Conservation (phyloP, 805 yeast genomes). For the Hanseniaspora singularis region DNA sequence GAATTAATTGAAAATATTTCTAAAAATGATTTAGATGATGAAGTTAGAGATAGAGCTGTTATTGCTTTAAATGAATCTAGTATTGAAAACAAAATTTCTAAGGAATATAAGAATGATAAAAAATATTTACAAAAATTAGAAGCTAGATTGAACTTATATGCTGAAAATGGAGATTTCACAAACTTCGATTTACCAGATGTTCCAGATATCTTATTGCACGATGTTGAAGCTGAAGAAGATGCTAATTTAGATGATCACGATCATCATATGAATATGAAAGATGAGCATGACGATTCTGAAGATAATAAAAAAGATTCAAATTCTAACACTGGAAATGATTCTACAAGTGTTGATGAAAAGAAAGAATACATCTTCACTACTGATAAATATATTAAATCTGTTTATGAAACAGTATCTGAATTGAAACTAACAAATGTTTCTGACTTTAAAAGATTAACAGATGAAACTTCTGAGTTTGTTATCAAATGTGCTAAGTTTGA, state of each 20-base stretch:
- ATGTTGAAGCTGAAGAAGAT: not conserved
- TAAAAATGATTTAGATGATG: slow-evolving; percentile 82
- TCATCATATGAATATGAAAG: not conserved
- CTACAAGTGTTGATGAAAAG: slow-evolving; percentile 21
- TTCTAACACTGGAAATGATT: slow-evolving; percentile 28
- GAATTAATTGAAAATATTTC: slow-evolving; percentile 65
- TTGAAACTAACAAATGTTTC: slow-evolving; percentile 65
- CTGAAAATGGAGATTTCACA: slow-evolving; percentile 31
- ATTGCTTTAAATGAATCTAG: slow-evolving; percentile 45
- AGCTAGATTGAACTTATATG: slow-evolving; percentile 58
- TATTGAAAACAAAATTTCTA: slow-evolving; percentile 36
- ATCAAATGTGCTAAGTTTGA: slow-evolving; percentile 69
- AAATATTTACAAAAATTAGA: slow-evolving; percentile 64
- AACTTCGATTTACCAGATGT: slow-evolving; percentile 13
- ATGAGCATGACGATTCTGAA: not conserved
- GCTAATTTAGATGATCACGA: not conserved
- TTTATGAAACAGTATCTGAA: slow-evolving; percentile 37
- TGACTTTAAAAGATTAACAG: slow-evolving; percentile 57
- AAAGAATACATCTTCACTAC: slow-evolving; percentile 44
- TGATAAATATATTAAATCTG: slow-evolving; percentile 27
- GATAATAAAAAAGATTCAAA: not conserved
- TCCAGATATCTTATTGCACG: not conserved
- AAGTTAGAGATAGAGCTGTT: slow-evolving; percentile 95
- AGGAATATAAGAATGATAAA: slow-evolving; percentile 20
- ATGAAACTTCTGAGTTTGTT: slow-evolving; percentile 84